phyloP scores from a whole-genome alignment of 345 rosid genomes.

The Atalantia buxifolia region DNA sequence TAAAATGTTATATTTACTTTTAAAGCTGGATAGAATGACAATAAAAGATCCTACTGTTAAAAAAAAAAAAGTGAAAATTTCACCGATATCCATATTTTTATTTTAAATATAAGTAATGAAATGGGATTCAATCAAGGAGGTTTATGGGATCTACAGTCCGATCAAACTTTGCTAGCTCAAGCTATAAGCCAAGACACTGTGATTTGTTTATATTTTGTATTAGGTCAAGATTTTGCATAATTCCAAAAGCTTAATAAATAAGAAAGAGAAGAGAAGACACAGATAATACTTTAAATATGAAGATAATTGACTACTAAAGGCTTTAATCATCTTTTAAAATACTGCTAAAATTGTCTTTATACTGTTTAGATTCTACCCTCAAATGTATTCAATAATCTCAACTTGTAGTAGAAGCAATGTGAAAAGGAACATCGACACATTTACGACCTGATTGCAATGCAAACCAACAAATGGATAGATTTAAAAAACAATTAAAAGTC shows the following conservation, averaged over 20 bases:
- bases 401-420: constrained; percentile 17
- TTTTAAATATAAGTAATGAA: too few relatives aligned
- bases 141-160: too few relatives aligned
- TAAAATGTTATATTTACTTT: too few relatives aligned
- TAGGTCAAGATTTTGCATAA: constrained; percentile 12
- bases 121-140: not conserved
- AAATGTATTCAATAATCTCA: constrained; percentile 27
- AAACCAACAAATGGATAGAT: constrained; percentile 30
- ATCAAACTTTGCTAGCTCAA: not conserved
- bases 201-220: not conserved
- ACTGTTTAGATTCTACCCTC: constrained; percentile 20
- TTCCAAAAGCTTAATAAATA: constrained; percentile 22
- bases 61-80: too few relatives aligned
- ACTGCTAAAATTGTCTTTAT: constrained; percentile 9
- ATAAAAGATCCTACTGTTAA: too few relatives aligned
- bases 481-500: not conserved
- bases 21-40: too few relatives aligned
- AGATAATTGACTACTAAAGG: constrained; percentile 14
- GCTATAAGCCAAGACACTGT: not conserved
- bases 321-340: not conserved
- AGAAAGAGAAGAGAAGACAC: constrained; percentile 12
- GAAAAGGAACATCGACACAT: not conserved
- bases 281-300: constrained; percentile 5
- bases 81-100: too few relatives aligned
- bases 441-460: constrained; percentile 26